phyloP scores from a whole-genome alignment of 805 yeast genomes.

The Monosporozyma aquatica region DNA sequence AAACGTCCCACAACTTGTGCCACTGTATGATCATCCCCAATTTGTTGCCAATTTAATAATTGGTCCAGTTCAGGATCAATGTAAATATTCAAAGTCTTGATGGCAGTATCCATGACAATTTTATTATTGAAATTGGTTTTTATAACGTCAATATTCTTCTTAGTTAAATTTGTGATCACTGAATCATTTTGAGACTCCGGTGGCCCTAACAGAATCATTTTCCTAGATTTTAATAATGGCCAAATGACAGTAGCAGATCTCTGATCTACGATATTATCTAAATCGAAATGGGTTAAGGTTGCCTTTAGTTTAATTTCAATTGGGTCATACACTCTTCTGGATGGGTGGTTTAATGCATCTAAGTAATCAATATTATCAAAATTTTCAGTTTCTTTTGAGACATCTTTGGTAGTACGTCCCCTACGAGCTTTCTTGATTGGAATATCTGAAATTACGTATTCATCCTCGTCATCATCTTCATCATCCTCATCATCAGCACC shows the following conservation, averaged over 20 bases:
- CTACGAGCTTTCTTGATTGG: slow-evolving; percentile 14
- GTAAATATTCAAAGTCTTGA: slow-evolving; percentile 51
- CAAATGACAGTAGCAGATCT: slow-evolving; percentile 73
- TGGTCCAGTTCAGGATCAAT: slow-evolving; percentile 56
- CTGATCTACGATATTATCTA: slow-evolving; percentile 75
- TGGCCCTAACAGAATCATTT: slow-evolving; percentile 41
- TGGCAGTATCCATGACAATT: slow-evolving; percentile 45
- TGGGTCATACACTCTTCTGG: slow-evolving; percentile 32
- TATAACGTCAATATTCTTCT: slow-evolving; percentile 29
- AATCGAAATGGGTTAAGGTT: slow-evolving; percentile 65
- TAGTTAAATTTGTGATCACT: slow-evolving; percentile 11
- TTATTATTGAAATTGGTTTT: slow-evolving; percentile 31
- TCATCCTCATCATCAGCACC: slow-evolving; percentile 10
- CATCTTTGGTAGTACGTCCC: slow-evolving; percentile 15
- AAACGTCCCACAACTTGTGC: slow-evolving; percentile 66
- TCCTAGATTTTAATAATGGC: slow-evolving; percentile 70
- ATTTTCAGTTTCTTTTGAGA: slow-evolving; percentile 30
- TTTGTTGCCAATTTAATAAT: slow-evolving; percentile 72
- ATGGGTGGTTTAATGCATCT: slow-evolving; percentile 47
- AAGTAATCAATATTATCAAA: slow-evolving; percentile 44
- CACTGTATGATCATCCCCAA: slow-evolving; percentile 71
- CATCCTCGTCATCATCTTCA: slow-evolving; percentile 21
- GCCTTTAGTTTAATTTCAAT: slow-evolving; percentile 49
- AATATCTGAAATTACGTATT: slow-evolving; percentile 19
- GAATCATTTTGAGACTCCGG: slow-evolving; percentile 13